Evolutionary conservation across 164 flowering plant genomes (phyloP).

Genomic region (Magnolia sinica): DNA sequence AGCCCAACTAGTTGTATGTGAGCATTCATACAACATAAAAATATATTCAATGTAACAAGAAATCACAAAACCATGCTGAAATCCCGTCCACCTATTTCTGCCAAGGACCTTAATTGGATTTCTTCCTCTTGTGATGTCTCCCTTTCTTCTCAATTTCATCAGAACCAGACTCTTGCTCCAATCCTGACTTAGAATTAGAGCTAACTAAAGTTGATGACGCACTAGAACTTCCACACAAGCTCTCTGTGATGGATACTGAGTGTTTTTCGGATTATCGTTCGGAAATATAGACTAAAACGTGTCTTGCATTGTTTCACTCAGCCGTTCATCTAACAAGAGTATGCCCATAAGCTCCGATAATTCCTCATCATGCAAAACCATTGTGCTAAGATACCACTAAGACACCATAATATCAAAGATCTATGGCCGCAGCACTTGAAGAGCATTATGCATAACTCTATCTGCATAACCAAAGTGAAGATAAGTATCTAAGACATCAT

Average conservation of each 20-base stretch:
- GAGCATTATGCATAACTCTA: constrained; percentile 90
- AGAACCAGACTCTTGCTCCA: constrained; percentile 16
- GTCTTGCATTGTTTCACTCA: constrained; percentile 70
- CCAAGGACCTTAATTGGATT: background rate
- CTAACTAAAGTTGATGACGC: constrained; percentile 10
- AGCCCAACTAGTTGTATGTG: too few relatives aligned
- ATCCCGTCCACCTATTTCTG: constrained; percentile 15
- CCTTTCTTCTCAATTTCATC: constrained; percentile 33
- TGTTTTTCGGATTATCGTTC: constrained; percentile 84
- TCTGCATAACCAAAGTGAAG: constrained; percentile 41
- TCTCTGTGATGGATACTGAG: constrained; percentile 79
- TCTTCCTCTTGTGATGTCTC: constrained; percentile 34
- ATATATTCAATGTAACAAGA: constrained; percentile 78
- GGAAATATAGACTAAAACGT: constrained; percentile 89
- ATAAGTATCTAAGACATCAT: background rate
- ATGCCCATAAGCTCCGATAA: constrained; percentile 88
- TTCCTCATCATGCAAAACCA: constrained; percentile 95
- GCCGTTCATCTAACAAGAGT: constrained; percentile 72
- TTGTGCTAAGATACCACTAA: constrained; percentile 89
- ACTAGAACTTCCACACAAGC: constrained; percentile 38
- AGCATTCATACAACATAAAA: constrained; percentile 7
- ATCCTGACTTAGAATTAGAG: background rate
- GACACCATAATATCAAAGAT: constrained; percentile 84
- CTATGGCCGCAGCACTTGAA: constrained; percentile 96
- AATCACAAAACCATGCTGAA: constrained; percentile 88